Percentiles rank a stretch among this genome's conserved stretches.
phyloP scores from a whole-genome alignment of 2,329 filamentous ascomycete genomes.

The Cryphonectria japonica region DNA sequence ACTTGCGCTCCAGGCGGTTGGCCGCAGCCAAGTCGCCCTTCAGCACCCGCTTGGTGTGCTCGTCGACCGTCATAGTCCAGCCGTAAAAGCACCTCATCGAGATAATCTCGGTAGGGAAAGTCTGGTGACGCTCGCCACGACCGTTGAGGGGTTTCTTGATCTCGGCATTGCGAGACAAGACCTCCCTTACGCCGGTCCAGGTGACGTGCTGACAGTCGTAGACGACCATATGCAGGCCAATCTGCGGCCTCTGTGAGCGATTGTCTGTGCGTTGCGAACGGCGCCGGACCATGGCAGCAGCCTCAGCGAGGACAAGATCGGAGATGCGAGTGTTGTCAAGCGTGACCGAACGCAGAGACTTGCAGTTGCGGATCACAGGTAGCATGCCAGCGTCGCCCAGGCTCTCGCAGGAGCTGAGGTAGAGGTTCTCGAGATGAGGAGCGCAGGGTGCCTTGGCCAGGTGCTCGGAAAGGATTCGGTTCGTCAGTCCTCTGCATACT shows the following conservation, averaged over 20 bases:
- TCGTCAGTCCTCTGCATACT: slow-evolving; percentile 78
- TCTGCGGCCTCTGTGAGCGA: slow-evolving; percentile 47
- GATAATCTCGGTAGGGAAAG: slow-evolving; percentile 79
- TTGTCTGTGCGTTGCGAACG: slow-evolving; percentile 56
- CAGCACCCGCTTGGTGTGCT: slow-evolving; percentile 86
- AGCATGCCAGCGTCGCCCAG: slow-evolving; percentile 84
- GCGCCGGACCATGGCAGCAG: slow-evolving; percentile 74
- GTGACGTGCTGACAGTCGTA: slow-evolving; percentile 93
- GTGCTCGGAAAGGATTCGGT: slow-evolving; percentile 70
- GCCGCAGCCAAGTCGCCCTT: slow-evolving; percentile 76
- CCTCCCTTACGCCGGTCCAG: slow-evolving; percentile 87
- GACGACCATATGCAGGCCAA: slow-evolving; percentile 76
- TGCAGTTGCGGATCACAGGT: slow-evolving; percentile 77
- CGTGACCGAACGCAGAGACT: slow-evolving; percentile 70
- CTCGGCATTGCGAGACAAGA: slow-evolving; percentile 83
- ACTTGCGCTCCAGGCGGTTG: slow-evolving; percentile 81
- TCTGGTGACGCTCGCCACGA: slow-evolving; percentile 28
- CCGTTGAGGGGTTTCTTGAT: slow-evolving; percentile 54
- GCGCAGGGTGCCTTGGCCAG: slow-evolving; percentile 79
- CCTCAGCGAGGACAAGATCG: slow-evolving; percentile 83
- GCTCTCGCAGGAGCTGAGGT: slow-evolving; percentile 87
- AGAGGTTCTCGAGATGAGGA: slow-evolving; percentile 73
- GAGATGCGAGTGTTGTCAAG: slow-evolving; percentile 94
- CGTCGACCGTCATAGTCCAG: slow-evolving; percentile 92
- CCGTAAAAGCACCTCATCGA: slow-evolving; percentile 91